These are phyloP conservation scores for Cymbidium sinense DNA, from an alignment of 106 monocot species.

Conservation along the genomic window DNA sequence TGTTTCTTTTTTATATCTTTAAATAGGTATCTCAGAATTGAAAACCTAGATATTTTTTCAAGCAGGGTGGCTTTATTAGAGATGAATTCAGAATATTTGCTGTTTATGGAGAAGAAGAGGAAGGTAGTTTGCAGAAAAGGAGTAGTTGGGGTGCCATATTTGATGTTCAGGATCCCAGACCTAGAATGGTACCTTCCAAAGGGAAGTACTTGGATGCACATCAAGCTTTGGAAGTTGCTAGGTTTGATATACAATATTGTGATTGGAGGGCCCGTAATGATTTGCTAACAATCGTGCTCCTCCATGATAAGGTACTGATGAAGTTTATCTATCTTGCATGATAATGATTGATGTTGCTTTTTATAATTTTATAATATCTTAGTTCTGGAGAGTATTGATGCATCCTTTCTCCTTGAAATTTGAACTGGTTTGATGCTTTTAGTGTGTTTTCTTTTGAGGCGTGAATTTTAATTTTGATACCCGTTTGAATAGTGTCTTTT, in stretches of 20 bases:
- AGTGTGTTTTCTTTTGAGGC: no score
- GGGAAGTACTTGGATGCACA: constrained; percentile 71
- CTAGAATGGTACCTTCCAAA: constrained; percentile 36
- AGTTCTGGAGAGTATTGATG: background rate
- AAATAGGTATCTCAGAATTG: background rate
- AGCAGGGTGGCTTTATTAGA: constrained; percentile 31
- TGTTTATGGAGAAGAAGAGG: constrained; percentile 42
- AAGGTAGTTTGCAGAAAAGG: constrained; percentile 41
- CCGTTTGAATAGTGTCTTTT: no score
- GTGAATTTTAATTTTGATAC: no score
- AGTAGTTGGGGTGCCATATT: constrained; percentile 70
- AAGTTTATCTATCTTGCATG: background rate
- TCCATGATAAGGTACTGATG: constrained; percentile 75
- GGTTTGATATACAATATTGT: constrained; percentile 87
- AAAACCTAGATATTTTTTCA: no score
- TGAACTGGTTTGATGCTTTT: no score
- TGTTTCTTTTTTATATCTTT: background rate
- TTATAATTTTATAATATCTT: background rate
- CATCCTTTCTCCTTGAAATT: background rate
- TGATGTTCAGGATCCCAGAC: constrained; percentile 81
- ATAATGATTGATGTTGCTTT: background rate
- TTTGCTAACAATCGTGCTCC: constrained; percentile 77
- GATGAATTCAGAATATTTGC: constrained; percentile 48
- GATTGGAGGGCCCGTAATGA: constrained; percentile 98
- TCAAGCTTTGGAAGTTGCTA: constrained; percentile 87